Conservation (phyloP, 257 asterid genomes). For the Ophiorrhiza pumila region DNA sequence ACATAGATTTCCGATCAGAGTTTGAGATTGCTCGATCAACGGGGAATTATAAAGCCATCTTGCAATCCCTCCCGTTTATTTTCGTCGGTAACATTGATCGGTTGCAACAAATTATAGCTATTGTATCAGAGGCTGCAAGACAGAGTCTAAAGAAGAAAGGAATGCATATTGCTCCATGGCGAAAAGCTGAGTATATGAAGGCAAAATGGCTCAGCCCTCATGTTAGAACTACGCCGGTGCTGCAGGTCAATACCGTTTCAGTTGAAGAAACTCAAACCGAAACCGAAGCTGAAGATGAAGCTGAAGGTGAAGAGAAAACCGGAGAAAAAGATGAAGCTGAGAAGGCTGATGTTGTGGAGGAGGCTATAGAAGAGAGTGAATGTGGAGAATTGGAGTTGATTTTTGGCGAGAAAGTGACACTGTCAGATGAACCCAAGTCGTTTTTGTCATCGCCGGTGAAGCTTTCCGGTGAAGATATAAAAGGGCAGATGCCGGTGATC, state of each 20-base stretch:
- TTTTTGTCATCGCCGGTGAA: constrained; percentile 32
- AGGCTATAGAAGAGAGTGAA: constrained; percentile 33
- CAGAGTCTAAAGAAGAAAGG: constrained; percentile 88
- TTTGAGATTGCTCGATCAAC: constrained; percentile 90
- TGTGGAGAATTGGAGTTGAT: constrained; percentile 61
- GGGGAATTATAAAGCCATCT: constrained; percentile 47
- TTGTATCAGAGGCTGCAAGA: constrained; percentile 75
- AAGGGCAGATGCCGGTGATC: constrained; percentile 23
- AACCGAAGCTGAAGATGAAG: constrained; percentile 6
- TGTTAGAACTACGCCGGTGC: constrained; percentile 32
- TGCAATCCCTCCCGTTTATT: constrained; percentile 62
- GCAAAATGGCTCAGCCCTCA: constrained; percentile 80
- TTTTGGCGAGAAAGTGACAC: constrained; percentile 43
- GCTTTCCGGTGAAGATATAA: constrained; percentile 25
- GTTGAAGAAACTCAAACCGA: background rate
- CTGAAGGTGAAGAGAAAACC: constrained; percentile 9
- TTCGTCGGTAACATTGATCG: constrained; percentile 86
- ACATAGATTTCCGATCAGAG: constrained; percentile 86
- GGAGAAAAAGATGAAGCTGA: constrained; percentile 28
- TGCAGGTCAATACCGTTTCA: constrained; percentile 15
- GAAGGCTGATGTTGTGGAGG: constrained; percentile 3
- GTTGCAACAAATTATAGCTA: constrained; percentile 63
- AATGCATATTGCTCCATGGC: constrained; percentile 96
- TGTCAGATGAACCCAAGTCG: constrained; percentile 21
- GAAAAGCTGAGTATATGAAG: constrained; percentile 71